Evolutionary conservation across 441 rosid genomes (phyloP).

Genomic region (Flueggea neowawraea): DNA sequence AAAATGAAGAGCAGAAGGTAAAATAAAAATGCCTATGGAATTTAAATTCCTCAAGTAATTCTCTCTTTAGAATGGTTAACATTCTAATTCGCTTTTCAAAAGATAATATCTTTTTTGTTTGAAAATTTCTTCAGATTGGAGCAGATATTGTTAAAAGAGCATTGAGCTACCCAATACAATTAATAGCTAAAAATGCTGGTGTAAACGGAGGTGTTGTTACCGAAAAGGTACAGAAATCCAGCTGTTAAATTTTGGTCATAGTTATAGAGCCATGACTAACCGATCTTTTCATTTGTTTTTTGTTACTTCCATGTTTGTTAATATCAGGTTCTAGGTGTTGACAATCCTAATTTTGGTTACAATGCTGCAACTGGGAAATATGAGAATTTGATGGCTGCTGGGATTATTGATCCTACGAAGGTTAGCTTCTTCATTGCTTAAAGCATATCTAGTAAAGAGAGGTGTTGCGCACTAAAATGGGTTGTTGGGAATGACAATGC

Average conservation of each 20-base stretch:
- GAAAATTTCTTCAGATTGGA: slow-evolving; percentile 54
- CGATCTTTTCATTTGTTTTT: not conserved
- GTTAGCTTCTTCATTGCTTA: slow-evolving; percentile 20
- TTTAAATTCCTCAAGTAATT: no score
- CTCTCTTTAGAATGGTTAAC: not conserved
- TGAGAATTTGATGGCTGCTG: slow-evolving; percentile 91
- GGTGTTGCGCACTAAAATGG: not conserved
- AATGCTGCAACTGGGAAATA: slow-evolving; percentile 91
- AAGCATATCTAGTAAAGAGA: not conserved
- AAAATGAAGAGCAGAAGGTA: slow-evolving; percentile 88
- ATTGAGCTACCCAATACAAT: slow-evolving; percentile 68
- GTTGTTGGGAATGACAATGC: no score
- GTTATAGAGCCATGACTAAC: no score
- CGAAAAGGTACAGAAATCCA: slow-evolving; percentile 48
- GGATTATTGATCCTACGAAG: slow-evolving; percentile 95
- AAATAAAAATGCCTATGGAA: not conserved
- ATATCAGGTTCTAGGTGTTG: slow-evolving; percentile 67
- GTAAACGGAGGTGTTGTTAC: slow-evolving; percentile 88
- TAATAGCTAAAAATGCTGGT: slow-evolving; percentile 92
- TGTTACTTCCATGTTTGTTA: not conserved
- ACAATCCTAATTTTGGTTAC: slow-evolving; percentile 56
- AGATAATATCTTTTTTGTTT: not conserved
- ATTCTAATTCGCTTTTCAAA: not conserved
- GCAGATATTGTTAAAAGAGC: slow-evolving; percentile 89
- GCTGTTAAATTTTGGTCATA: not conserved